These are phyloP conservation scores for Iodosphaeria phyllophila DNA, from an alignment of 2,329 filamentous ascomycete genomes.

Conservation along the genomic window DNA sequence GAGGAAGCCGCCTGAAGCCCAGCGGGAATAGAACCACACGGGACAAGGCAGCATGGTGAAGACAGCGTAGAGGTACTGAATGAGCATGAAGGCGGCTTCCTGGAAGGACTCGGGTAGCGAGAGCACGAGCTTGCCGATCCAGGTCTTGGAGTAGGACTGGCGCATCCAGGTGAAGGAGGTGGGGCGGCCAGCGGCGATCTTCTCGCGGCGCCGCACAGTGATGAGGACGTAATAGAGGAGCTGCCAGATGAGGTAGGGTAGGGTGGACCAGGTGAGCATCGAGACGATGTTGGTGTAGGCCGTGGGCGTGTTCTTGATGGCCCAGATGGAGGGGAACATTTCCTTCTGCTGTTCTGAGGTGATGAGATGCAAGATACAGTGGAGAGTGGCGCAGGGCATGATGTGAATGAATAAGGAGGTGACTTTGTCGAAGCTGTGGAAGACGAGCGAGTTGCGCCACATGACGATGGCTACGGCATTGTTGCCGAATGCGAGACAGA, in stretches of 20 bases:
- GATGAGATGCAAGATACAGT: conserved; percentile 78
- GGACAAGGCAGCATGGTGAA: conserved; percentile 90
- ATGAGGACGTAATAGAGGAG: conserved; percentile 86
- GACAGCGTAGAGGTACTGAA: conserved; percentile 82
- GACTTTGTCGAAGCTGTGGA: conserved; percentile 96
- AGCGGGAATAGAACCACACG: conserved; percentile 81
- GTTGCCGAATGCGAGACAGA: conserved; percentile 86
- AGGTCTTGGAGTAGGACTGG: conserved; percentile 73
- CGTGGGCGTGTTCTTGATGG: conserved; percentile 51
- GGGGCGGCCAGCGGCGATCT: conserved; percentile 87
- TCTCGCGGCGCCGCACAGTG: conserved; percentile 80
- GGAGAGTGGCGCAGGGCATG: conserved; percentile 89
- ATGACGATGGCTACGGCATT: conserved; percentile 96
- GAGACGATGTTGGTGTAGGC: conserved; percentile 60
- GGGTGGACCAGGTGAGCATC: conserved; percentile 88
- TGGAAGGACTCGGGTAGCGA: conserved; percentile 58
- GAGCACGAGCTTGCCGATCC: conserved; percentile 74
- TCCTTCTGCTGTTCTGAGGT: conserved; percentile 41
- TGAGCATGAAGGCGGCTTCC: conserved; percentile 84
- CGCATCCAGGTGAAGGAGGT: conserved; percentile 97
- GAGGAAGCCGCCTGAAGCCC: conserved; percentile 62
- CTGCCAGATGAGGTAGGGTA: conserved; percentile 90
- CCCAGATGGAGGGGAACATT: conserved; percentile 71
- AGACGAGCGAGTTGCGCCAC: conserved; percentile 98
- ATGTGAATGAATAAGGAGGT: conserved; percentile 98